Conservation (phyloP, 1,284 basidiomycete species). For the Naganishia sp. region DNA sequence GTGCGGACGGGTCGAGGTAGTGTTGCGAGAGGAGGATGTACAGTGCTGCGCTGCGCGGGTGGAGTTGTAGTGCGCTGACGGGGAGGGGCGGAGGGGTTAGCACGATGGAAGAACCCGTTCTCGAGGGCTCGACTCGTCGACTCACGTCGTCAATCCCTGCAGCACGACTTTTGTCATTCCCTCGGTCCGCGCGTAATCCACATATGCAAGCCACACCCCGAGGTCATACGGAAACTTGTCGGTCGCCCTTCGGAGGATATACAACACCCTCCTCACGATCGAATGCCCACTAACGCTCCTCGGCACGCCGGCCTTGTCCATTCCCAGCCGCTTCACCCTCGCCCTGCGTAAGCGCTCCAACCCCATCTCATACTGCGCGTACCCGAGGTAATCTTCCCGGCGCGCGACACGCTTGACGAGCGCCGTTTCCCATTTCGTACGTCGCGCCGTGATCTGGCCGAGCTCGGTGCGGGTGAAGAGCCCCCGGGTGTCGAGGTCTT, state of each 20-base stretch:
- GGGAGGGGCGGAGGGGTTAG: constrained; percentile 21
- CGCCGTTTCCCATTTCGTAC: constrained; percentile 79
- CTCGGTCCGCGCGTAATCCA: constrained; percentile 76
- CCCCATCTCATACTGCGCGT: constrained; percentile 88
- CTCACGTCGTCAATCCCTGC: constrained; percentile 65
- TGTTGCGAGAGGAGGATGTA: constrained; percentile 86
- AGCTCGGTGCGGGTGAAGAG: constrained; percentile 87
- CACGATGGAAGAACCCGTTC: not conserved
- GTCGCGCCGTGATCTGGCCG: constrained; percentile 79
- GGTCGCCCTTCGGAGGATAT: constrained; percentile 86
- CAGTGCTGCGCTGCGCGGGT: constrained; percentile 74
- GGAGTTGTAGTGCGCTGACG: constrained; percentile 75
- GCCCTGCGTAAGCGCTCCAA: constrained; percentile 78
- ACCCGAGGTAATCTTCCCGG: constrained; percentile 86
- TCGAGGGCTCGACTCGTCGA: no score
- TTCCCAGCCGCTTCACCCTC: constrained; percentile 62
- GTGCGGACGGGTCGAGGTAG: constrained; percentile 70
- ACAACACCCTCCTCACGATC: constrained; percentile 75
- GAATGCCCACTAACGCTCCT: constrained; percentile 78
- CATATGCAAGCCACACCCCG: constrained; percentile 83
- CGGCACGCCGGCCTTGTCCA: constrained; percentile 54
- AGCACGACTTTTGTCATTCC: constrained; percentile 79
- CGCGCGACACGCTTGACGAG: constrained; percentile 79
- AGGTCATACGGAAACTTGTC: constrained; percentile 86
- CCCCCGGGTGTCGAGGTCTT: constrained; percentile 83